A percentile compares a stretch with the other conserved stretches of the same genome.
Evolutionary conservation across 495 filamentous ascomycete genomes (phyloP).

Genomic region (Astrocystis sublimbata): DNA sequence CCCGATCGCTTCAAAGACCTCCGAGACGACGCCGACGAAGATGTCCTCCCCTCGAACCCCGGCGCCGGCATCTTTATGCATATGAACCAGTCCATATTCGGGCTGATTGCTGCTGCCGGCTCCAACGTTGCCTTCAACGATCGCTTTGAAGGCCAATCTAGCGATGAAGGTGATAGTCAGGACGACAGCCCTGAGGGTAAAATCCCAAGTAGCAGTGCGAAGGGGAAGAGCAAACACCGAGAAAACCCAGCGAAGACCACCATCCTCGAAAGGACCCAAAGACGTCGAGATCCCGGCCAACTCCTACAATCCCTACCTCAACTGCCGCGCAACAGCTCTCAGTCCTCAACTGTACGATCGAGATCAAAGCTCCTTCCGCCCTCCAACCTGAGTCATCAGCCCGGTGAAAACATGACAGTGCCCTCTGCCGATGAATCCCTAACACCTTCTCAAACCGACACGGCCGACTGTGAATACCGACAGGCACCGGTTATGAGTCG

Average conservation of each 20-base stretch:
- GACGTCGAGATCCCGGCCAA: conserved; percentile 61
- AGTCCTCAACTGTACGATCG: conserved; percentile 39
- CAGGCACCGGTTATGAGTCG: conserved; percentile 75
- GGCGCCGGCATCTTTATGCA: conserved; percentile 57
- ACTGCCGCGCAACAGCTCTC: conserved; percentile 38
- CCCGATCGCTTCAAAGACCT: conserved; percentile 77
- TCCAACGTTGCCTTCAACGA: conserved; percentile 76
- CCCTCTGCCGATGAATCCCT: conserved; percentile 17
- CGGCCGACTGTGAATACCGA: conserved; percentile 32
- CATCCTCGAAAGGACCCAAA: conserved; percentile 42
- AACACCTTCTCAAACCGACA: conserved; percentile 30
- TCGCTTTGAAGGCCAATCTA: conserved; percentile 76
- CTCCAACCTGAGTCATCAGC: conserved; percentile 18
- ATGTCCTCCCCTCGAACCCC: conserved; percentile 65
- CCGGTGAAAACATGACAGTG: conserved; percentile 15
- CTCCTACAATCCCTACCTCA: conserved; percentile 61
- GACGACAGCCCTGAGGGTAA: conserved; percentile 27
- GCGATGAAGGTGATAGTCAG: conserved; percentile 72
- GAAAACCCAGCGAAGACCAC: conserved; percentile 40
- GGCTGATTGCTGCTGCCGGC: conserved; percentile 88
- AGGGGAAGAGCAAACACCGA: conserved; percentile 19
- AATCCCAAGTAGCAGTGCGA: background rate
- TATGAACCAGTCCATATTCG: conserved; percentile 95
- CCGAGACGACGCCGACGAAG: conserved; percentile 64
- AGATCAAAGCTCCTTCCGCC: conserved; percentile 28